Percentiles rank a stretch among this genome's conserved stretches.
Conservation (phyloP, 2,329 filamentous ascomycete species). For the Stachybotrys echinatus region DNA sequence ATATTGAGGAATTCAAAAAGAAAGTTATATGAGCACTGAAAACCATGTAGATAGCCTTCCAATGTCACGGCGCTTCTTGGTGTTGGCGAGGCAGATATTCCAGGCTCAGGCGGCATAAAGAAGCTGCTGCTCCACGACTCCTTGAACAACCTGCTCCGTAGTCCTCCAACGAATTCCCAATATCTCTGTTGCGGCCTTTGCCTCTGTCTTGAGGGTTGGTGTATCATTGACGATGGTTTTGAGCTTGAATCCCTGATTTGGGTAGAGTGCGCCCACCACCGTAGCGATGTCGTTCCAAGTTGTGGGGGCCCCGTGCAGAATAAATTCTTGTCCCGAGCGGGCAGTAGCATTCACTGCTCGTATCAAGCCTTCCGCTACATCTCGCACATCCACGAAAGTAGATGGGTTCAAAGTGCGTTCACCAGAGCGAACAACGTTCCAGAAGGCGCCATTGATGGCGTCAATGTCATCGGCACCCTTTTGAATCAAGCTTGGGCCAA, state of each 20-base stretch:
- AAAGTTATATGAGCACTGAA: too few species aligned
- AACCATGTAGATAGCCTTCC: too few species aligned
- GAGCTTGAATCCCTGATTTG: background rate
- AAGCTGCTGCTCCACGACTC: background rate
- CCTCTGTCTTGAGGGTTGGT: background rate
- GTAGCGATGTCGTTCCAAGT: background rate
- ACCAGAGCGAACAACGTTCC: background rate
- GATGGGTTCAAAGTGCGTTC: background rate
- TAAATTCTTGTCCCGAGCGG: background rate
- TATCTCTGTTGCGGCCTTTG: background rate
- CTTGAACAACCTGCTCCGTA: background rate
- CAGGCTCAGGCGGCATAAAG: too few species aligned
- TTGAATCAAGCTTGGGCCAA: slow-evolving; percentile 10
- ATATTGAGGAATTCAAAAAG: too few species aligned
- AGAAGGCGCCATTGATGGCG: slow-evolving; percentile 8
- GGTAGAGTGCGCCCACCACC: background rate
- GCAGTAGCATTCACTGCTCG: background rate
- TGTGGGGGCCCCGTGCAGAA: background rate
- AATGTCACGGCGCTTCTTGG: too few species aligned
- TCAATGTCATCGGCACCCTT: slow-evolving; percentile 16
- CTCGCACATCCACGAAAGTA: background rate
- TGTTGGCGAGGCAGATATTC: too few species aligned
- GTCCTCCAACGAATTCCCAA: background rate
- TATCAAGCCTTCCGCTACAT: background rate
- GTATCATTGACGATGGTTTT: background rate